These are phyloP conservation scores for Anthostomella pinea DNA, from an alignment of 2,329 filamentous ascomycete genomes.

Conservation along the genomic window DNA sequence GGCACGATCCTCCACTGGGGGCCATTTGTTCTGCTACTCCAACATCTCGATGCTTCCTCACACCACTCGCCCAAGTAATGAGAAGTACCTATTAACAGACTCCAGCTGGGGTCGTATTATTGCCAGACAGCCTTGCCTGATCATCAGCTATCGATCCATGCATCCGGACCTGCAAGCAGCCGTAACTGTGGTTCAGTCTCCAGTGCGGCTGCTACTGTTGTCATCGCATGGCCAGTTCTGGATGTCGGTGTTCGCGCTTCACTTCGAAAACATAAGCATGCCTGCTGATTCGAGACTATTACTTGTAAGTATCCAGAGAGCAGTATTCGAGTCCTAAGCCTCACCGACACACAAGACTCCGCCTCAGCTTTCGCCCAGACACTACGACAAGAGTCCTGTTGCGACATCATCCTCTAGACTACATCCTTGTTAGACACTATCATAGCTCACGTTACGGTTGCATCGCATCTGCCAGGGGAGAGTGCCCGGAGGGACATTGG, in stretches of 20 bases:
- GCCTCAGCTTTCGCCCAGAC: slow-evolving; percentile 1
- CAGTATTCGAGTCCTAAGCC: slow-evolving; percentile 1
- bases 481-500: neutral
- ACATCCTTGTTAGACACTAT: neutral
- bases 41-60: too few relatives aligned
- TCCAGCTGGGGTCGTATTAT: slow-evolving; percentile 6
- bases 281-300: neutral
- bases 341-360: slow-evolving; percentile 1
- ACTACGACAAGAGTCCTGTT: neutral
- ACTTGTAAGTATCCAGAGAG: neutral
- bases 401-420: neutral
- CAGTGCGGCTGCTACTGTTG: slow-evolving; percentile 11
- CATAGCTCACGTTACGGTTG: neutral
- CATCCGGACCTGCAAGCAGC: slow-evolving; percentile 13
- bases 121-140: slow-evolving; percentile 12
- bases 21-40: too few relatives aligned
- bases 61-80: slow-evolving; percentile 6
- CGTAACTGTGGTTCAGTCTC: slow-evolving; percentile 14
- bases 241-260: slow-evolving; percentile 6
- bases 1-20: too few relatives aligned
- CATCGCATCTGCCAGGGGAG: neutral
- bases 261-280: slow-evolving; percentile 1
- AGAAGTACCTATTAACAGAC: slow-evolving; percentile 5
- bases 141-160: slow-evolving; percentile 6
- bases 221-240: slow-evolving; percentile 14